A percentile compares a stretch with the other conserved stretches of the same genome.
phyloP scores from a whole-genome alignment of 805 yeast species.

The Yarrowia sp. region DNA sequence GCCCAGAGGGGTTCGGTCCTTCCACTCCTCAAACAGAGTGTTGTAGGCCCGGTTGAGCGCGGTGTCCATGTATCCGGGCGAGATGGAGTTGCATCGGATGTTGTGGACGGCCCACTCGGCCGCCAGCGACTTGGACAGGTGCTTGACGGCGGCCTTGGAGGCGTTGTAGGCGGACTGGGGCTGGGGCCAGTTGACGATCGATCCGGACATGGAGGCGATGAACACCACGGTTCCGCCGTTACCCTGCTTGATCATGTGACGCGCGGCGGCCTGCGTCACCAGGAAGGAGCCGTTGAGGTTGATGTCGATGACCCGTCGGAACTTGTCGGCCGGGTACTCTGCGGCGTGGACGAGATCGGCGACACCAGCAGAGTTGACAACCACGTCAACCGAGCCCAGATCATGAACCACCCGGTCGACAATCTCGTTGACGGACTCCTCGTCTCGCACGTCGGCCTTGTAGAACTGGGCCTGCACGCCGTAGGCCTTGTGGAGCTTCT shows the following conservation, averaged over 20 bases:
- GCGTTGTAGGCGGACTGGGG: constrained; percentile 75
- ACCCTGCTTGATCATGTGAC: constrained; percentile 66
- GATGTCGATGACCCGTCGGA: constrained; percentile 68
- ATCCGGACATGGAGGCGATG: constrained; percentile 75
- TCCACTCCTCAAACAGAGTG: constrained; percentile 63
- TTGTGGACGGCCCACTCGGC: constrained; percentile 76
- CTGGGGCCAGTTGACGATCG: constrained; percentile 75
- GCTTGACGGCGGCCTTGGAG: constrained; percentile 75
- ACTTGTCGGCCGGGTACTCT: constrained; percentile 68
- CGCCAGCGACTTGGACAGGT: constrained; percentile 70
- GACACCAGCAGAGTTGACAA: constrained; percentile 71
- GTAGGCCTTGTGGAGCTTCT: constrained; percentile 58
- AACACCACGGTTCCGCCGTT: constrained; percentile 65
- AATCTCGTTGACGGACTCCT: constrained; percentile 56
- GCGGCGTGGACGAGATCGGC: constrained; percentile 74
- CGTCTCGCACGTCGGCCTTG: constrained; percentile 68
- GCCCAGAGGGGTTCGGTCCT: constrained; percentile 67
- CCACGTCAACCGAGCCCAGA: constrained; percentile 63
- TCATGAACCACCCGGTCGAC: constrained; percentile 61
- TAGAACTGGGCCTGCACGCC: constrained; percentile 68
- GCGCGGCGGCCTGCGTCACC: constrained; percentile 70
- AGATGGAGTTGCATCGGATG: constrained; percentile 70
- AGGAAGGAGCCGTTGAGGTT: constrained; percentile 71
- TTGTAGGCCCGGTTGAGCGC: constrained; percentile 68
- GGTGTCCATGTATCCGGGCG: constrained; percentile 75